Evolutionary conservation across 306 rosid genomes (phyloP), one percentile per base, ranked within the genome.

Genomic region (Citrullus mucosospermus): DNA sequence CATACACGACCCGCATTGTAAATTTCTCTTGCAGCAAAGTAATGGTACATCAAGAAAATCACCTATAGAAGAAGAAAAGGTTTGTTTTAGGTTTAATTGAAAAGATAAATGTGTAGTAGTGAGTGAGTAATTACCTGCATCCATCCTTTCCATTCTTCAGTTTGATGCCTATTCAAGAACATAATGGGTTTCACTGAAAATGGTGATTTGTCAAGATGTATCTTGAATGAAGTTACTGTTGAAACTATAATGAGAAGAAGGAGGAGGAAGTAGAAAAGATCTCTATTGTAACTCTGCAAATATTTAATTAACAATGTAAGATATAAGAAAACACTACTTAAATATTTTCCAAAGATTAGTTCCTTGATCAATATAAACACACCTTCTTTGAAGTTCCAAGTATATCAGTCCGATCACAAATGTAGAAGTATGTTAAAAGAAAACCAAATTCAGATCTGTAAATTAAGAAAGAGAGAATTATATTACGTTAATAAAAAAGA

Each of bases 61-160:
- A 92, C 97, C 94, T 92, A 90, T 14, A 28, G 78, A 44, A 51
- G 46, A 59, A 78, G 20, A 50, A 66, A 63, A 34, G 41, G 13
- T 1, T 25, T 25, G 28, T 25, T 25, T 25, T 7, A 44, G 13
- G 50, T 44, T 2, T 18, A 20, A 16, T 57, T n/a, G 22, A 57
- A 18, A 58, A 58, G 4, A 46, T 48, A 48, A 5, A 25, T 0
- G 28, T 25, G 28, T 74, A 61, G 82, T 68, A 79, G 80, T 22
- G 80, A 78, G 88, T 71, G 71, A 93, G 6, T 10, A 46, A 46
- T 5, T 46, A 48, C 98, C 96, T 94, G 97, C 98, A 92, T 94
- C 97, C 98, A 94, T 55, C 98, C 98, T 88, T 85, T 92, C 98
- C 98, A 94, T 82, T 94, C 98, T 86, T 92, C 97, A 75, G 98